Evolutionary conservation across 768 basidiomycete species (phyloP), one percentile per base, ranked within the genome.

Genomic region (Trametes gibbosa): DNA sequence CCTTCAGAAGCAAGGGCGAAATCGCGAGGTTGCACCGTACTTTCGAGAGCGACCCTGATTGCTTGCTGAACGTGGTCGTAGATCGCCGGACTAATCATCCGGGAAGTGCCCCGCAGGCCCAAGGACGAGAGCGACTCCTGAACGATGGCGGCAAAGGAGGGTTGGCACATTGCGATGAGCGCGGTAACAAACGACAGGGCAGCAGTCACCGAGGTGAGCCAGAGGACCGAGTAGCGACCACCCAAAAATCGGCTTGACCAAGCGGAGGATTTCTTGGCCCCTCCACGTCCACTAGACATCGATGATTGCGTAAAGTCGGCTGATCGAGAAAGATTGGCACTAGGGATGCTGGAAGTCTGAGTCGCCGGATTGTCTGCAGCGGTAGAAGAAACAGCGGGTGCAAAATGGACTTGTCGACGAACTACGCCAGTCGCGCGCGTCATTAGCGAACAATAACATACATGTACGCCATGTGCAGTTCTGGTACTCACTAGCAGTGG

Each of bases 371-470:
- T 45, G 10, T 45, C 43, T 24, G 19, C 43, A 10, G 19, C 19
- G 19, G 21, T 45, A 21, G 24, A 41, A 21, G 24, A 41, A 12
- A 52, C 50, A 2, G 50, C 50, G 5, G 50, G 50, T 21, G 37
- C 50, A 24, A 52, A 52, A 16, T 52, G 50, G 40, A 52, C 50
- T 27, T 52, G 50, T 9, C 39, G 50, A 27, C 50, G 50, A 41
- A 10, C 50, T 52, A 35, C 17, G 29, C 29, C 29, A n/a, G 1
- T 19, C 41, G 41, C 41, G 17, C 17, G 7, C 41, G 17, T 19
- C 8, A 8, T 14, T 21, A 45, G 24, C 24, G 17, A 41, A 19
- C 14, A 9, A 25, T 7, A 1, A 14, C 2, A 5, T 5, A 27
- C 40, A 41, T 14, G 37, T n/a, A 32, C 29, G 29, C 29, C 29